These are phyloP conservation scores for Lactifluus volemus DNA, from an alignment of 768 basidiomycete species.

Conservation along the genomic window DNA sequence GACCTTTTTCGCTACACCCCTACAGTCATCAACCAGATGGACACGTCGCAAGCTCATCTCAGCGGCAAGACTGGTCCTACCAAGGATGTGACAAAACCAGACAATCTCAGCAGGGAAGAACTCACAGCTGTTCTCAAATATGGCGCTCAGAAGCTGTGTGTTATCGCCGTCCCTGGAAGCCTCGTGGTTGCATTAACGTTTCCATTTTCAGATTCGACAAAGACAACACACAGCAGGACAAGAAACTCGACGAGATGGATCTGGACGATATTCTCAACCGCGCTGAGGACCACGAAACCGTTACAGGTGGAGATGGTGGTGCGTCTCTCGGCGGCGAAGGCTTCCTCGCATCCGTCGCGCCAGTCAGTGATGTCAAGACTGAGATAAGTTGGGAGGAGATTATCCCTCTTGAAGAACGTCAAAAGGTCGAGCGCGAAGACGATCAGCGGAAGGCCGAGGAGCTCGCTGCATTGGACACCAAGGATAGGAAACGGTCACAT, in stretches of 20 bases:
- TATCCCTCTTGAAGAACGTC: constrained; percentile 87
- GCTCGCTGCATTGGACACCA: constrained; percentile 48
- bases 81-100: constrained; percentile 67
- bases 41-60: constrained; percentile 95
- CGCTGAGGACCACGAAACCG: constrained; percentile 95
- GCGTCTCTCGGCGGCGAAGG: constrained; percentile 96
- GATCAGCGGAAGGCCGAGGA: constrained; percentile 69
- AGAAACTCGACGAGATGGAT: constrained; percentile 98
- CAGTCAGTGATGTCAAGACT: constrained; percentile 96
- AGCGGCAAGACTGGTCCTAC: constrained; percentile 56
- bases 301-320: constrained; percentile 73
- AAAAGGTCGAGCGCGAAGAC: constrained; percentile 75
- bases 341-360: constrained; percentile 92
- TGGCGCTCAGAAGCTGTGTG: constrained; percentile 94
- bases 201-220: constrained; percentile 75
- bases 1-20: background rate
- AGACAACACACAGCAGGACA: constrained; percentile 84
- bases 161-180: constrained; percentile 15
- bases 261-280: constrained; percentile 95
- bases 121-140: constrained; percentile 96
- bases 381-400: constrained; percentile 99
- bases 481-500: constrained; percentile 74
- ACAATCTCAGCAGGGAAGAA: constrained; percentile 91
- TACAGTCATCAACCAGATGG: constrained; percentile 98
- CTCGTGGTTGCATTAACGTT: constrained; percentile 16